Evolutionary conservation across 2,329 filamentous ascomycete species (phyloP).

Genomic region (Ascochyta pisi): DNA sequence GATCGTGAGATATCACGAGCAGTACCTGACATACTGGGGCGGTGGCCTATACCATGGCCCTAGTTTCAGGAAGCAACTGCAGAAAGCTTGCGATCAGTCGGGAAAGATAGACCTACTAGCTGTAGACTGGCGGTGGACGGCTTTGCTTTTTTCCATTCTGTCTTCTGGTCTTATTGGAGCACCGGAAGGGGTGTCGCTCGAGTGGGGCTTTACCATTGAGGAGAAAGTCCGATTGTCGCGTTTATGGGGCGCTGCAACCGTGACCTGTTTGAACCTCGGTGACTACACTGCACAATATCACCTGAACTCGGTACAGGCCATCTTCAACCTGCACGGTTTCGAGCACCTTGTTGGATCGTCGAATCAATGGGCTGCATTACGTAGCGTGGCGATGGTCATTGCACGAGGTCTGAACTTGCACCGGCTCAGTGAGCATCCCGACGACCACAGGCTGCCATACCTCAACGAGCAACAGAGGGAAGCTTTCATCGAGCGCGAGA

Average conservation of each 20-base stretch:
- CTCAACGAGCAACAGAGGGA: constrained; percentile 33
- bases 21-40: constrained; percentile 49
- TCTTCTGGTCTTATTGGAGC: constrained; percentile 54
- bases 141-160: constrained; percentile 53
- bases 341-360: constrained; percentile 59
- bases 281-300: constrained; percentile 53
- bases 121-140: constrained; percentile 50
- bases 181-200: constrained; percentile 40
- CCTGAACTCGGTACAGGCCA: constrained; percentile 53
- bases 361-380: constrained; percentile 56
- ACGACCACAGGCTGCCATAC: constrained; percentile 28
- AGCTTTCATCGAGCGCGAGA: constrained; percentile 44
- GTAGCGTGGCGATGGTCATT: constrained; percentile 56
- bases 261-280: constrained; percentile 55
- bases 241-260: constrained; percentile 56
- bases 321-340: constrained; percentile 57
- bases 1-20: constrained; percentile 50
- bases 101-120: constrained; percentile 48
- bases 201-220: constrained; percentile 54
- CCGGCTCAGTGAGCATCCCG: constrained; percentile 36
- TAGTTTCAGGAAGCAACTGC: constrained; percentile 49
- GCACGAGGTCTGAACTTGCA: constrained; percentile 58
- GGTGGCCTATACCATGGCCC: constrained; percentile 50
- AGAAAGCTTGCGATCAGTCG: constrained; percentile 47
- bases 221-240: constrained; percentile 53